phyloP scores from a whole-genome alignment of 805 yeast genomes.

The Metschnikowia koreensis region DNA sequence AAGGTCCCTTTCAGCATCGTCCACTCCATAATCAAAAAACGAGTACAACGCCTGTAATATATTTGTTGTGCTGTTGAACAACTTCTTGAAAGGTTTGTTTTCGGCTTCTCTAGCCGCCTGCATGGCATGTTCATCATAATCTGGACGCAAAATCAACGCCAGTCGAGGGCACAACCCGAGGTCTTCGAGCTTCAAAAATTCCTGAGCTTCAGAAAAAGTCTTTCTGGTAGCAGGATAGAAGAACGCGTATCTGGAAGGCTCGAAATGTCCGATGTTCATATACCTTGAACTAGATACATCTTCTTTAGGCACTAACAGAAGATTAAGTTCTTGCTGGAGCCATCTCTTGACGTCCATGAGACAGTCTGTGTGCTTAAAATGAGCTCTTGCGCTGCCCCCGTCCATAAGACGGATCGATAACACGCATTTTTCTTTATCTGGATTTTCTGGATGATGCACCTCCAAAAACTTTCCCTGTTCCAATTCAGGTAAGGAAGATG shows the following conservation, averaged over 20 bases:
- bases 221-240: constrained; percentile 48
- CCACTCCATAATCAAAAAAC: constrained; percentile 43
- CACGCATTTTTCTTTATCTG: constrained; percentile 2
- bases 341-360: constrained; percentile 18
- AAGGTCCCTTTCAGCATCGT: constrained; percentile 18
- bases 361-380: constrained; percentile 10
- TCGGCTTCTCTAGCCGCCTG: constrained; percentile 13
- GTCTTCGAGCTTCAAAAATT: constrained; percentile 43
- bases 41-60: constrained; percentile 32
- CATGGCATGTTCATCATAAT: constrained; percentile 27
- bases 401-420: constrained; percentile 16
- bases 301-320: constrained; percentile 15
- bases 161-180: constrained; percentile 71
- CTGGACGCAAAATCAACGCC: constrained; percentile 70
- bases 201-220: constrained; percentile 53
- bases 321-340: constrained; percentile 14
- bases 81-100: neutral
- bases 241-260: constrained; percentile 47
- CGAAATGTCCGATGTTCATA: constrained; percentile 40
- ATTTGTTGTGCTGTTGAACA: constrained; percentile 2
- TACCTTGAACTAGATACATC: constrained; percentile 9
- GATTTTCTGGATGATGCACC: neutral
- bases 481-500: neutral
- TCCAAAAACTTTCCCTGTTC: neutral
- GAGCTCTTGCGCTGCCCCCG: constrained; percentile 11